Percentiles rank a stretch among this genome's conserved stretches.
Conservation (phyloP, 257 asterid genomes). For the Echites panduratus region DNA sequence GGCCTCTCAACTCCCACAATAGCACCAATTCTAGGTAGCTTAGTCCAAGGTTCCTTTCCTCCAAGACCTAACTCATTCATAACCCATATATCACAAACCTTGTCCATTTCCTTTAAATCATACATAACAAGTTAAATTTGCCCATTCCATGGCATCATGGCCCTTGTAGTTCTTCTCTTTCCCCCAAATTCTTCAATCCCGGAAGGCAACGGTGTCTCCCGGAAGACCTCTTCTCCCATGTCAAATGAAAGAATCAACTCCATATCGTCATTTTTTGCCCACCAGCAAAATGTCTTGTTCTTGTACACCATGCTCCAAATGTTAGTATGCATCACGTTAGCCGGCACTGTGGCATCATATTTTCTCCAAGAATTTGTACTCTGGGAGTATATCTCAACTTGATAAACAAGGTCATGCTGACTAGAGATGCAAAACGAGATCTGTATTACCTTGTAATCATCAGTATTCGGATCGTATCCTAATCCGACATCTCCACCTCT, state of each 20-base stretch:
- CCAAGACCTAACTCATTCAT: conserved; percentile 29
- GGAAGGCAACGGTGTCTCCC: conserved; percentile 37
- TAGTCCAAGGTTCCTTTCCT: conserved; percentile 29
- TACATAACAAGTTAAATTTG: conserved; percentile 45
- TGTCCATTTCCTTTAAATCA: conserved; percentile 25
- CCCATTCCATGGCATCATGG: conserved; percentile 33
- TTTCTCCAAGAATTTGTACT: conserved; percentile 36
- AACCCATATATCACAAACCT: conserved; percentile 43
- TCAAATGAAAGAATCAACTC: conserved; percentile 49
- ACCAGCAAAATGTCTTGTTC: conserved; percentile 52
- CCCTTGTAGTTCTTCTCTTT: conserved; percentile 38
- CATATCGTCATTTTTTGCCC: conserved; percentile 40
- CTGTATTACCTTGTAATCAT: conserved; percentile 45
- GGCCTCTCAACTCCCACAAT: conserved; percentile 46
- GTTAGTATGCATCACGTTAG: conserved; percentile 41
- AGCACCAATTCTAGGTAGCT: conserved; percentile 38
- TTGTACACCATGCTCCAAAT: conserved; percentile 53
- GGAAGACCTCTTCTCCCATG: conserved; percentile 31
- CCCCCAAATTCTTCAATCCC: conserved; percentile 36
- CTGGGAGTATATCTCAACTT: conserved; percentile 46
- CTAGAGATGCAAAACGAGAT: conserved; percentile 32
- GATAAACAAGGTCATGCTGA: conserved; percentile 21
- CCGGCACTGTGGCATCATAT: conserved; percentile 27
- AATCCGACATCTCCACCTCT: conserved; percentile 50
- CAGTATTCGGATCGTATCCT: conserved; percentile 34